Base-by-base conservation (phyloP, 2,329 filamentous ascomycete species). In the Fusarium protoensiforme region DNA sequence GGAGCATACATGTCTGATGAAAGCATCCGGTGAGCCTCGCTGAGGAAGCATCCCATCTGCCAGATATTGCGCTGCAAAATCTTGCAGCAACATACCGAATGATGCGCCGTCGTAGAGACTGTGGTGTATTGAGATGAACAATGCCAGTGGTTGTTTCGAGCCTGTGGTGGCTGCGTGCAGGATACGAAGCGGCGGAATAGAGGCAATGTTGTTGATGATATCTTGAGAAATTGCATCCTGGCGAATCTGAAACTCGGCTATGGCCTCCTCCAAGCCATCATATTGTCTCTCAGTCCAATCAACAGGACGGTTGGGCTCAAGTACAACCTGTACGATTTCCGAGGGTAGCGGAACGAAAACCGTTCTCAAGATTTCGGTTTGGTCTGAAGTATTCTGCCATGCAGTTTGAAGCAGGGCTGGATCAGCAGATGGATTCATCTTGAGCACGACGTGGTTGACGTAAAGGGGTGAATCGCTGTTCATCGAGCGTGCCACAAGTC, bases 1-100 rank as follows among this genome's bases (percentile, higher is more conserved):
- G 53, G 53, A 57, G 53, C 53, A 57, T 57, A 57, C 33, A 38
- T 57, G 33, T 27, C 53, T 57, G 33, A 57, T 57, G 31, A 57
- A 57, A 38, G 53, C 53, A 57, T 57, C 53, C 3, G 53, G 53
- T 8, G 20, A 57, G 33, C 53, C 53, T 57, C 53, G 53, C 22
- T 38, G 0, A 27, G 53, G 53, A 27, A 14, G 20, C 5, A 33
- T 2, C 53, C 10, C 16, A n/a, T 57, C 53, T 38, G 14, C 20
- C 7, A 24, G 14, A n/a, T 57, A 57, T 5, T 38, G 53, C 22
- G 22, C 8, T 14, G 31, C 53, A 57, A 57, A 57, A 18, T 57
- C 53, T n/a, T 57, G 53, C 20, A 57, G 33, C 53, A 57, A 36
- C 53, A 57, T 57, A 13, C 53, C 31, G 5, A 57, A 38, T 27